Conservation (phyloP, 208 protist genomes). For the Zelonia costaricensis region DNA sequence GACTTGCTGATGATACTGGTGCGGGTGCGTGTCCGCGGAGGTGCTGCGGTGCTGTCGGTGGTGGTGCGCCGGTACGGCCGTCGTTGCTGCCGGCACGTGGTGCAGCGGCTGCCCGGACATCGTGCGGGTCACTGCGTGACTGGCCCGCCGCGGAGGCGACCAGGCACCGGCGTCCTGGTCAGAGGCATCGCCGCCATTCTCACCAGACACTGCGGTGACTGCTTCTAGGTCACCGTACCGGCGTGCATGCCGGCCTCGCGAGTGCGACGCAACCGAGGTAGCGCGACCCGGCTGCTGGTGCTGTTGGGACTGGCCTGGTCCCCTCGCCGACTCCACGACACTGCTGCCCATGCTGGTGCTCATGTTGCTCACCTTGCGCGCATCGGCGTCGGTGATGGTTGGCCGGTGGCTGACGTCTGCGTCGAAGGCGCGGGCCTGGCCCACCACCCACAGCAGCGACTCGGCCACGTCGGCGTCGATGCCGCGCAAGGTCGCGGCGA, state of each 20-base stretch:
- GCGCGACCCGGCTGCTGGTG: not conserved
- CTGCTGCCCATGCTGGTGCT: not conserved
- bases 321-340: too few species aligned
- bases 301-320: too few species aligned
- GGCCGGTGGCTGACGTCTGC: not conserved
- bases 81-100: too few species aligned
- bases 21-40: slow-evolving; percentile 7
- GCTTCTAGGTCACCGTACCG: too few species aligned
- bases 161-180: too few species aligned
- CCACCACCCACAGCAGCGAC: slow-evolving; percentile 32
- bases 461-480: slow-evolving; percentile 27
- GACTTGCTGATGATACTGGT: too few species aligned
- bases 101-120: not conserved
- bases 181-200: too few species aligned
- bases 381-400: not conserved
- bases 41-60: slow-evolving; percentile 1
- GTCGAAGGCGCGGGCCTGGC: not conserved
- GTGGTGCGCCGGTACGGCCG: too few species aligned
- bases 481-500: slow-evolving; percentile 45
- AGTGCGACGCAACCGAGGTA: not conserved
- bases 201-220: too few species aligned
- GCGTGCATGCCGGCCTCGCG: too few species aligned
- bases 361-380: not conserved
- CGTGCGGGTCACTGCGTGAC: not conserved
- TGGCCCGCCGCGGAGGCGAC: too few species aligned